Base-by-base conservation (phyloP, 768 basidiomycete species). In the Rhodotorula graminis region DNA sequence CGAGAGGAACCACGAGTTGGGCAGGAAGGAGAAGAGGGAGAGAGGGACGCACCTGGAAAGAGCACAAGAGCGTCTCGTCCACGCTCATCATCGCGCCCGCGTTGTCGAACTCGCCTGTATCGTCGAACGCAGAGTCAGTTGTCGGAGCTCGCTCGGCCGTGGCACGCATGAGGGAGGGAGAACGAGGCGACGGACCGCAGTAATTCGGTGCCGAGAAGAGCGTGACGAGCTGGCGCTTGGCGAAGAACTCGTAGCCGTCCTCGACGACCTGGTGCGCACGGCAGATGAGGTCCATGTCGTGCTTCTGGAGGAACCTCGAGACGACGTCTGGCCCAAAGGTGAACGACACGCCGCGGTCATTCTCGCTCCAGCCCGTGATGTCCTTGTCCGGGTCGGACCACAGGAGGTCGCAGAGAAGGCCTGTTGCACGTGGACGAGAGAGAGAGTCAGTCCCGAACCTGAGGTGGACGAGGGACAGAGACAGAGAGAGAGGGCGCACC, bases 21-120 rank as follows among this genome's bases (percentile, higher is more conserved):
- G 9, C 42, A 37, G n/a, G 23, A 33, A 37, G 3, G 69, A 56
- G 64, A 33, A 46, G 11, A 52, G 46, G 61, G 19, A 52, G 55
- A 11, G 37, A 50, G 61, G 69, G 75, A 75, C 85, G 71, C 75
- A 94, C 93, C 83, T 97, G 95, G 92, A 98, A 97, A 15, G 94
- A 97, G 83, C 95, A 97, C 75, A 98, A 82, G 76, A 98, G 82
- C 16, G 95, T 96, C 83, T 97, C 95, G 79, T 97, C 95, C 56
- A 99, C 95, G 79, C 91, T 93, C 95, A 98, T 99, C 95, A 99
- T 99, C 47, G 95, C 95, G 50, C 95, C 95, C 9, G 95, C 94
- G 81, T 99, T 99, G 82, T 99, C 95, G 79, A 99, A 99, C 84
- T 98, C 91, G 75, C 92, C 60, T 61, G 60, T 90, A 78, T 90